Conservation (phyloP, 2,329 filamentous ascomycete species). For the Colletotrichum coccodes region DNA sequence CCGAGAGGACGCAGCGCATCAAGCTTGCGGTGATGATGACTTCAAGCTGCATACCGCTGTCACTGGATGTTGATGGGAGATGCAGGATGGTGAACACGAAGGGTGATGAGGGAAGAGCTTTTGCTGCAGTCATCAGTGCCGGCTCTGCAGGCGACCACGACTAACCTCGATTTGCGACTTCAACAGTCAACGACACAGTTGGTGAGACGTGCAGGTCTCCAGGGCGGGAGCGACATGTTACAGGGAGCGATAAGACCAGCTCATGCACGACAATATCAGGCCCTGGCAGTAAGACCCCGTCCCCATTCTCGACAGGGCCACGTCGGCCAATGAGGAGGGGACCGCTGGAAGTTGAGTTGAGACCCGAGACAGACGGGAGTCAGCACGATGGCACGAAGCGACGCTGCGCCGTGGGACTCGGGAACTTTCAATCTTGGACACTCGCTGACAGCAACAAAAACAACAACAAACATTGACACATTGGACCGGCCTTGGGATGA, state of each 20-base stretch:
- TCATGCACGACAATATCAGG: conserved; percentile 21
- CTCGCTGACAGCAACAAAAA: background rate
- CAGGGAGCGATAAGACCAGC: conserved; percentile 11
- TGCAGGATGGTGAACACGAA: background rate
- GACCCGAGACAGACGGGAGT: conserved; percentile 18
- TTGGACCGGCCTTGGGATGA: background rate
- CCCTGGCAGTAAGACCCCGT: conserved; percentile 13
- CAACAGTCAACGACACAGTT: no score
- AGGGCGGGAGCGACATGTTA: conserved; percentile 3
- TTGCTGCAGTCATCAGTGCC: conserved; percentile 19
- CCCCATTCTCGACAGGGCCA: conserved; percentile 2
- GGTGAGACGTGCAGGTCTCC: conserved; percentile 8
- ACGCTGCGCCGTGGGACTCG: background rate
- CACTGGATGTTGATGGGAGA: background rate
- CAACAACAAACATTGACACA: background rate
- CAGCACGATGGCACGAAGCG: background rate
- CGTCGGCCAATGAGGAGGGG: conserved; percentile 8
- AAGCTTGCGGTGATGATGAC: conserved; percentile 21
- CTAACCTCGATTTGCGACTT: background rate
- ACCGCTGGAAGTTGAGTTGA: conserved; percentile 5
- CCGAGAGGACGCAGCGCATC: background rate
- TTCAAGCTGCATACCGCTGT: conserved; percentile 12
- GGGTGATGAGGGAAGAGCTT: background rate
- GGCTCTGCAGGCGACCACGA: conserved; percentile 2
- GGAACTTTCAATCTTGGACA: background rate